phyloP scores from a whole-genome alignment of 2,329 filamentous ascomycete species.

The Clonostachys solani region DNA sequence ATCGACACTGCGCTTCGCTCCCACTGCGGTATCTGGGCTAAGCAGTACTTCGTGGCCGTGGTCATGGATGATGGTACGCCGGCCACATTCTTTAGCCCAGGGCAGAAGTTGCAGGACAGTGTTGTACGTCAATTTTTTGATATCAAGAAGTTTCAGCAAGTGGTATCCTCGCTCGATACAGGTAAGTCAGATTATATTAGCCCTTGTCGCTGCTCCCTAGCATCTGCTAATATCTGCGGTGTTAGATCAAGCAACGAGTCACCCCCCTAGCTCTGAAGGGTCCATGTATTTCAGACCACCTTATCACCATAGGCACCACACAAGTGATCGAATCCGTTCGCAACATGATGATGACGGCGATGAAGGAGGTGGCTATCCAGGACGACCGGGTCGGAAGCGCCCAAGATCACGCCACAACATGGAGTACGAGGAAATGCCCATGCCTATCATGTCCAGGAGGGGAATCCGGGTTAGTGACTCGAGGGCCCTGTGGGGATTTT shows the following conservation, averaged over 20 bases:
- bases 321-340: not conserved
- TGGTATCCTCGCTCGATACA: conserved; percentile 28
- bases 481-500: conserved; percentile 53
- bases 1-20: conserved; percentile 47
- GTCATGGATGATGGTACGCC: conserved; percentile 41
- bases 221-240: no score
- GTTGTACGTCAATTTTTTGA: conserved; percentile 42
- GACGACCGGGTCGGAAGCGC: conserved; percentile 1
- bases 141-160: conserved; percentile 32
- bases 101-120: conserved; percentile 26
- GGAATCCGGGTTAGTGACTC: conserved; percentile 49
- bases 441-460: conserved; percentile 31
- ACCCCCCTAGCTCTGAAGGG: no score
- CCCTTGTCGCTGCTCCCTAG: not conserved
- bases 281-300: no score
- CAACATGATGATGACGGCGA: not conserved
- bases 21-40: conserved; percentile 45
- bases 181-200: conserved; percentile 16
- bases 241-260: no score
- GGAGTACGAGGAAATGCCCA: conserved; percentile 34
- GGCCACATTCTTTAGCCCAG: conserved; percentile 40
- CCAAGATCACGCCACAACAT: not conserved
- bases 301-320: no score
- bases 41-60: conserved; percentile 47
- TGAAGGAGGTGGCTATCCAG: not conserved